A percentile compares a stretch with the other conserved stretches of the same genome.
phyloP scores from a whole-genome alignment of 2,329 filamentous ascomycete genomes.

The Elsinoe batatas region DNA sequence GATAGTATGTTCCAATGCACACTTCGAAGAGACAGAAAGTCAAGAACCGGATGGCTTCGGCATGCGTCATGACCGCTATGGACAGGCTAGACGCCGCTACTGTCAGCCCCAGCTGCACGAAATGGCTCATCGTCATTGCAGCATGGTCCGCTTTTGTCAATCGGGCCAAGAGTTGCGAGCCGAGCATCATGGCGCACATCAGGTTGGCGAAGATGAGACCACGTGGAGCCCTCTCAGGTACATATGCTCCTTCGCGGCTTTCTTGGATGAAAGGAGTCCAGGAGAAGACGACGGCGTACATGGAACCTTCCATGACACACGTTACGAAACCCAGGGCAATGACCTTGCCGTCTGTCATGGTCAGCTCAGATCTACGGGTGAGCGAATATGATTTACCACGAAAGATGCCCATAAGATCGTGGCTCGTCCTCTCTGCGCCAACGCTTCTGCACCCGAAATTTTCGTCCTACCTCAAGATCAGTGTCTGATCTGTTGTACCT shows the following conservation, averaged over 20 bases:
- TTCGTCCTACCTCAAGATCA: neutral
- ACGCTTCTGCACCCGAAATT: constrained; percentile 23
- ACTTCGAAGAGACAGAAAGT: constrained; percentile 48
- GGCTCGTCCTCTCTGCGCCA: constrained; percentile 29
- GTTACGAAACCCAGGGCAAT: constrained; percentile 43
- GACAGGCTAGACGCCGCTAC: constrained; percentile 30
- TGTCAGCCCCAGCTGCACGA: constrained; percentile 32
- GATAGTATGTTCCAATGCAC: constrained; percentile 50
- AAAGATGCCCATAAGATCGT: neutral
- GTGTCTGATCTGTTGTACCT: neutral
- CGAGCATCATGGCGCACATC: constrained; percentile 51
- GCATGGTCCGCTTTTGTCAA: constrained; percentile 23
- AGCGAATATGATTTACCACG: neutral
- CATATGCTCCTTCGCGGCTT: neutral
- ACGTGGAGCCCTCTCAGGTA: constrained; percentile 26
- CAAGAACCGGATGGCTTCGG: constrained; percentile 41
- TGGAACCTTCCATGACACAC: constrained; percentile 50
- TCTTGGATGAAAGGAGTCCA: constrained; percentile 45
- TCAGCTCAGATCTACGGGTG: neutral
- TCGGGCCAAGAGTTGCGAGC: constrained; percentile 45
- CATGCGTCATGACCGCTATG: constrained; percentile 30
- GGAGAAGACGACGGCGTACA: constrained; percentile 55
- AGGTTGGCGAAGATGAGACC: constrained; percentile 49
- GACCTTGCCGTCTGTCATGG: constrained; percentile 24
- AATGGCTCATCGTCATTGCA: constrained; percentile 18